Evolutionary conservation across 192 early-diverging fungal species (phyloP), one percentile per base, ranked within the genome.

Genomic region (Kickxella alabastrina): DNA sequence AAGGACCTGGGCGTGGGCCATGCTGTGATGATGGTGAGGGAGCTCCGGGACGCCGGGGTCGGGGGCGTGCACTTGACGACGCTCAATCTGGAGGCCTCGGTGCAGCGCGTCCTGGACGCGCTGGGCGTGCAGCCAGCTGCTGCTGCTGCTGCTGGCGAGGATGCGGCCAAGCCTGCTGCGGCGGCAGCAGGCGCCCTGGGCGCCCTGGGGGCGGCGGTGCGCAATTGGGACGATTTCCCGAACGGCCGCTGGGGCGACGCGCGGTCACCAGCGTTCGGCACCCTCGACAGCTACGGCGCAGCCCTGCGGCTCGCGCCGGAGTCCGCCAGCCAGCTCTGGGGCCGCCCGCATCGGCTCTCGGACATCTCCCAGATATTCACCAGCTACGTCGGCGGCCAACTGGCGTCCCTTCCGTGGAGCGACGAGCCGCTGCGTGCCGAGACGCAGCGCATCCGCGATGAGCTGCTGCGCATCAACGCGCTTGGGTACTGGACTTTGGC

Each of bases 171-270:
- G n/a, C n/a, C n/a, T n/a, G n/a, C n/a, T n/a, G n/a, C n/a, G n/a
- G n/a, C n/a, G n/a, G n/a, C n/a, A n/a, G n/a, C n/a, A n/a, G n/a
- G n/a, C n/a, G n/a, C n/a, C n/a, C n/a, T n/a, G n/a, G n/a, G n/a
- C n/a, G n/a, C n/a, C n/a, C n/a, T n/a, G n/a, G n/a, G n/a, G n/a
- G n/a, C n/a, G n/a, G n/a, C n/a, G n/a, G n/a, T n/a, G n/a, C n/a
- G n/a, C n/a, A n/a, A n/a, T n/a, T 87, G 85, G 83, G 94, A 98
- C 70, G 94, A 98, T 44, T 98, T 95, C 60, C 96, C 93, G 14
- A 98, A 98, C 57, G 96, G 96, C 29, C 86, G 96, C 27, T 98
- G 94, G 96, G 96, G 96, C 23, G 93, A 98, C 56, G 85, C 96
- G 17, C 78, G 93, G 22, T 98, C 93, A 4, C 92, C 93, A 4